Evolutionary conservation across 2,329 filamentous ascomycete species (phyloP), one percentile per base, ranked within the genome.

Genomic region (Aspergillus ochraceoroseus): DNA sequence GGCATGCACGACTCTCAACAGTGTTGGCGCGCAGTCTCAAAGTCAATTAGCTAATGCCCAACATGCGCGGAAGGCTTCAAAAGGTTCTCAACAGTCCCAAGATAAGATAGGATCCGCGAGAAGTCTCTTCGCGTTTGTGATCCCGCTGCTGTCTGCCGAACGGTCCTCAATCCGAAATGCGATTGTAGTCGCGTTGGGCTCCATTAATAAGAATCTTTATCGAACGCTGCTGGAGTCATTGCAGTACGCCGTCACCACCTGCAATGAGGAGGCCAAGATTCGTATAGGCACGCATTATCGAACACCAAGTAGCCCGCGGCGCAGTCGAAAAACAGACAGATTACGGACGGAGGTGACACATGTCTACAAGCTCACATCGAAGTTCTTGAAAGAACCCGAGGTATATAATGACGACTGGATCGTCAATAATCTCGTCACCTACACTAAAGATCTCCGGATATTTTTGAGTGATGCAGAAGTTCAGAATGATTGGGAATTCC

Each of bases 401-500:
- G 79, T 94, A 3, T 86, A 85, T 59, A 80, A 84, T 43, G 87
- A 95, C 52, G 87, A 94, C 48, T 95, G 88, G 80, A 85, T 95
- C 29, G 70, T 98, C 31, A 83, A 80, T 47, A 95, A 94, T 49
- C 76, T 98, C 25, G 83, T 94, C 31, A 81, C 81, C 2, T 96
- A 95, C 54, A 84, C 89, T 0, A 94, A 89, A 57, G 90, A 96
- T 48, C 71, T 98, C 23, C 89, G 95, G 44, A 77, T 95, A 0
- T 98, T 96, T 59, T 71, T 98, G 7, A 95, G 92, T 72, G 92
- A 98, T 56, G 82, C 85, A 9, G 89, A 95, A 51, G 85, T 98
- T 1, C 90, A 96, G 59, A 87, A 85, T 64, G 88, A 98, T 56
- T 90, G 88, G 79, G 86, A 89, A 46, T 95, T 94, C 52, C 88